Evolutionary conservation across 73 alveolate genomes (phyloP).

Genomic region (Tetrahymena thermophila): DNA sequence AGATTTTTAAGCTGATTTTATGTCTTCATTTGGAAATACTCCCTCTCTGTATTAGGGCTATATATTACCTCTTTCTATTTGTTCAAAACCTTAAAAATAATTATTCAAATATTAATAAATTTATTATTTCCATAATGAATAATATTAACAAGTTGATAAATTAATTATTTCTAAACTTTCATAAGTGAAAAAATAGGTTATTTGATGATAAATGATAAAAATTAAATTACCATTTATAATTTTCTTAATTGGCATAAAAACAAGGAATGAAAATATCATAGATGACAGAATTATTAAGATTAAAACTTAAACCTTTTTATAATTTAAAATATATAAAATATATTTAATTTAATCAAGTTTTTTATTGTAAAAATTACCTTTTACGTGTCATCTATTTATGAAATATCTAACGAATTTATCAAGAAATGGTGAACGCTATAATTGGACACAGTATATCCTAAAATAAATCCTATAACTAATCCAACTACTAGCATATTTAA

Average conservation of each 20-base stretch:
- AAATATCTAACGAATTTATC: background rate
- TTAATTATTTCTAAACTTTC: too few relatives aligned
- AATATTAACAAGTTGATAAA: too few relatives aligned
- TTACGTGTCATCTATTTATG: background rate
- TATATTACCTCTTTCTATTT: background rate
- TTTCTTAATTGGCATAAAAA: background rate
- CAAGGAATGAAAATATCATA: background rate
- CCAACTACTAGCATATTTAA: background rate
- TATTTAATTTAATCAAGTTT: background rate
- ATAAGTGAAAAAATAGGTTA: background rate
- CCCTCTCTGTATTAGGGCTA: background rate
- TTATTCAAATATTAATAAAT: too few relatives aligned
- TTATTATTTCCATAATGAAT: background rate
- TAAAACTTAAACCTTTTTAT: background rate
- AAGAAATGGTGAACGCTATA: background rate
- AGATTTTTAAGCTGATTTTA: background rate
- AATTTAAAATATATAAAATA: background rate
- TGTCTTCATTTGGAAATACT: background rate
- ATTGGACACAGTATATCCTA: background rate
- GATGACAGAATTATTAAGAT: background rate
- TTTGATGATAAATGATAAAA: background rate
- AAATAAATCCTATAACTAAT: background rate
- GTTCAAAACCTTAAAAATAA: background rate
- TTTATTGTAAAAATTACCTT: background rate
- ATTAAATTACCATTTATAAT: background rate